Evolutionary conservation across 163 green algal genomes (phyloP), one percentile per base, ranked within the genome.

Genomic region (Chlamydomonas reinhardtii): DNA sequence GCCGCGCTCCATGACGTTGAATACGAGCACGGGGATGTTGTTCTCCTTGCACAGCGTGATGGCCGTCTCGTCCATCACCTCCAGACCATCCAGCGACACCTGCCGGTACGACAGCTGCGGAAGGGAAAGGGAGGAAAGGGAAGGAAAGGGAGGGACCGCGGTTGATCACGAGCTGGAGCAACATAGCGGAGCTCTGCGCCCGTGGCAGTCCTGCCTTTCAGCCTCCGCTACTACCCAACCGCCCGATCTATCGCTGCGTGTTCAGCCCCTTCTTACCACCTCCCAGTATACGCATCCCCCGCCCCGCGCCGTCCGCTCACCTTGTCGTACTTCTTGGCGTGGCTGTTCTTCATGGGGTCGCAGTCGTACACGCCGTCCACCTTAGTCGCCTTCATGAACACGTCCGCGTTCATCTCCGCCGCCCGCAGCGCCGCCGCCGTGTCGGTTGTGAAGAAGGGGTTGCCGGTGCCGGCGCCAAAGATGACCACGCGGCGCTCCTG

Each of bases 371-470:
- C 95, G 39, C 98, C 98, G 84, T 99, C 97, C 74, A 99, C 95
- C 91, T 99, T 98, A 25, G 97, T 99, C 14, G 97, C 97, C 91
- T 99, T 99, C 37, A 99, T 93, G 35, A 98, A 94, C 31, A 93
- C 89, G 72, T 92, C 82, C 0, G 86, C 86, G 35, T 91, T 92
- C 68, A 99, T 98, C 86, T 99, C 98, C 2, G 97, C 98, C 1
- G 98, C 98, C 4, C 98, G 92, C 88, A 99, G 91, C 29, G 98
- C 97, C 9, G 98, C 97, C 0, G 97, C 97, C 8, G 97, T 99
- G 93, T 99, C 98, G 4, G 98, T 99, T 0, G 97, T 99, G 91
- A 99, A 99, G 91, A 98, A 99, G 12, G 97, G 97, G 89, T 99
- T 99, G 76, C 98, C 98, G 14, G 97, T 99, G 64, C 97, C 97